Percentiles rank a stretch among this genome's conserved stretches.
Conservation (phyloP, 73 alveolate species). For the Uronychia setigera region DNA sequence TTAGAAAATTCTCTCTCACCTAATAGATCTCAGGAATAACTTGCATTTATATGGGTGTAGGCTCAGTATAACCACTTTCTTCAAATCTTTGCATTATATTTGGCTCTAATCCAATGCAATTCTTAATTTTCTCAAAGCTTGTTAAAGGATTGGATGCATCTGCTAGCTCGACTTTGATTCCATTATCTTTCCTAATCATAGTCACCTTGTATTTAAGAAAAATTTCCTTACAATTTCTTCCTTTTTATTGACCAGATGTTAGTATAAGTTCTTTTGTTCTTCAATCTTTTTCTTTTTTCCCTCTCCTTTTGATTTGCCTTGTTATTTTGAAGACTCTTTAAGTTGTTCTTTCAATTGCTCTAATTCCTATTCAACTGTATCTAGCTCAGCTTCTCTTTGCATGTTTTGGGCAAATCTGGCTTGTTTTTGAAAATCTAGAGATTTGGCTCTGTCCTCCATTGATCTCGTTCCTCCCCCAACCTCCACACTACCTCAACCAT, state of each 20-base stretch:
- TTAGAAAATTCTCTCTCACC: neutral
- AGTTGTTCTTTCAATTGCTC: too few species aligned
- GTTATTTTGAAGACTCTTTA: too few species aligned
- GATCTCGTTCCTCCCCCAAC: too few species aligned
- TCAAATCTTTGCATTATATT: neutral
- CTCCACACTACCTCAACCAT: too few species aligned
- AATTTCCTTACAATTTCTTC: neutral
- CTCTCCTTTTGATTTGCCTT: too few species aligned
- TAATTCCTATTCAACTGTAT: too few species aligned
- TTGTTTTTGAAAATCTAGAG: too few species aligned
- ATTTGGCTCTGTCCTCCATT: too few species aligned
- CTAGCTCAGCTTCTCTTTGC: too few species aligned
- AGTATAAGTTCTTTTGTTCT: too few species aligned
- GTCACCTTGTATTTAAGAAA: neutral
- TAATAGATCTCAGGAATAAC: slow-evolving; percentile 4
- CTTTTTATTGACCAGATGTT: neutral
- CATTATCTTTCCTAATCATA: neutral
- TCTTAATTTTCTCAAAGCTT: neutral
- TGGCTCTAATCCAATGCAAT: neutral
- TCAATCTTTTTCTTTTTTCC: too few species aligned
- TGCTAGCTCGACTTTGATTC: neutral
- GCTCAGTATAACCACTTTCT: neutral
- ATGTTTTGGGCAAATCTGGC: too few species aligned
- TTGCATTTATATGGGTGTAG: slow-evolving; percentile 24
- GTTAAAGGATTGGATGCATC: neutral